Evolutionary conservation across 1,284 basidiomycete genomes (phyloP).

Genomic region (Athelia sp.): DNA sequence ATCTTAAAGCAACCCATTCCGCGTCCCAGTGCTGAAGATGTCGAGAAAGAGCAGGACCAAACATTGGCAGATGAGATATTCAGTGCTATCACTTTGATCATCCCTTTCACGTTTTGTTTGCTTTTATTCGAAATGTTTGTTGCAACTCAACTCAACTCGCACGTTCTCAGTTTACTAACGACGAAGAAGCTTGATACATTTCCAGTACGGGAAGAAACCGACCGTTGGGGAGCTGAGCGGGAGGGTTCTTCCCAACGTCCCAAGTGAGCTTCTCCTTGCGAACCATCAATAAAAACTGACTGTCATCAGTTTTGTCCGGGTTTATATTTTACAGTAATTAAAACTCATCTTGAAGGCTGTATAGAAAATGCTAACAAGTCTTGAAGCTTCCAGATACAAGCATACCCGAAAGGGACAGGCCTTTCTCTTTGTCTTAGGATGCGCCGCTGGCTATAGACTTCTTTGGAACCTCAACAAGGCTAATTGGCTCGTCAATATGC

Average conservation of each 20-base stretch:
- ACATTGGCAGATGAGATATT: conserved; percentile 69
- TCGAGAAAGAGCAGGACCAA: conserved; percentile 30
- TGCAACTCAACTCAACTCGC: neutral
- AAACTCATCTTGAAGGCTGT: neutral
- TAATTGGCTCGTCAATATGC: conserved; percentile 64
- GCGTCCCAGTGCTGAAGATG: conserved; percentile 9
- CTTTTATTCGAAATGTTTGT: conserved; percentile 77
- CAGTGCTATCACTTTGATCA: conserved; percentile 52
- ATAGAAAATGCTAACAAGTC: conserved; percentile 5
- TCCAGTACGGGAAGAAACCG: conserved; percentile 63
- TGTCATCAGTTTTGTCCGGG: conserved; percentile 52
- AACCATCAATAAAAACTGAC: conserved; percentile 5
- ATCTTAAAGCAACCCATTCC: conserved; percentile 37
- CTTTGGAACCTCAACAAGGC: conserved; percentile 66
- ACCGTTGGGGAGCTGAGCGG: conserved; percentile 41
- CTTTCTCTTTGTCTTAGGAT: conserved; percentile 51
- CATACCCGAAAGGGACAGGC: conserved; percentile 44
- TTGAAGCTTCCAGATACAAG: conserved; percentile 62
- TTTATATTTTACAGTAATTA: conserved; percentile 76
- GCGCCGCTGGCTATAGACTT: conserved; percentile 55
- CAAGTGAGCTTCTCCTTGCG: conserved; percentile 45
- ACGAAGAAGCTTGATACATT: conserved; percentile 58
- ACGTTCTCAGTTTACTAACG: neutral
- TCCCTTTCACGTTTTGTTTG: conserved; percentile 67
- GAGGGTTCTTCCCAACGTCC: conserved; percentile 57